Base-by-base conservation (phyloP, 1,284 basidiomycete species). In the Neonothopanus nambi region DNA sequence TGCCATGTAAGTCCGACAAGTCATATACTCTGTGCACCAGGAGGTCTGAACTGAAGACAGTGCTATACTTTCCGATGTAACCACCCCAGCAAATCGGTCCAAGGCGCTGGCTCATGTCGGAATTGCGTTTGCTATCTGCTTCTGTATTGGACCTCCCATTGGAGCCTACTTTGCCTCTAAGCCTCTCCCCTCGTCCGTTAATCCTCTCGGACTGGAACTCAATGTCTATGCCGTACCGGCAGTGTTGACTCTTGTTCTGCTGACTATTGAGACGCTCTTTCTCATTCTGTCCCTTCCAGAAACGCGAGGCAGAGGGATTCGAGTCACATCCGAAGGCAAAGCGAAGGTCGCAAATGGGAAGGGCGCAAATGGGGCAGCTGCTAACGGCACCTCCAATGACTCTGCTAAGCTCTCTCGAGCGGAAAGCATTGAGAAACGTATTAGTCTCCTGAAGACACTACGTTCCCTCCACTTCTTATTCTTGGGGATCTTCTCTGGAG, bases 121-220 rank as follows among this genome's bases (percentile, higher is more conserved):
- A 15, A 91, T 96, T 50, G 94, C 95, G 1, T 97, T 97, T 64
- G 91, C 92, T 7, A 86, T 96, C 47, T 94, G 92, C 67, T 96
- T 96, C 73, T 83, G 89, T 71, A 86, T 91, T 46, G 90, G 90
- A 17, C 89, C 88, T 53, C 89, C 90, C 30, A 89, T 91, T 56
- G 89, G 89, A 40, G 90, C 88, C 7, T 90, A 91, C 67, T 91
- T 91, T 68, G 89, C 89, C 9, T 82, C 87, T 38, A 73, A 77
- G 20, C 82, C 86, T n/a, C 70, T 87, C 28, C 83, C 86, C 5
- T 64, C 78, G 13, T 79, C 81, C 8, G 67, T 84, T 62, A 76
- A 74, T 41, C 70, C 77, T 13, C 78, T 82, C 57, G 88, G 89
- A 3, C 71, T 79, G 3, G 84, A 87, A 59, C 73, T 94, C 55